Evolutionary conservation across 768 basidiomycete species (phyloP).

Genomic region (Punctularia strigosozonata): DNA sequence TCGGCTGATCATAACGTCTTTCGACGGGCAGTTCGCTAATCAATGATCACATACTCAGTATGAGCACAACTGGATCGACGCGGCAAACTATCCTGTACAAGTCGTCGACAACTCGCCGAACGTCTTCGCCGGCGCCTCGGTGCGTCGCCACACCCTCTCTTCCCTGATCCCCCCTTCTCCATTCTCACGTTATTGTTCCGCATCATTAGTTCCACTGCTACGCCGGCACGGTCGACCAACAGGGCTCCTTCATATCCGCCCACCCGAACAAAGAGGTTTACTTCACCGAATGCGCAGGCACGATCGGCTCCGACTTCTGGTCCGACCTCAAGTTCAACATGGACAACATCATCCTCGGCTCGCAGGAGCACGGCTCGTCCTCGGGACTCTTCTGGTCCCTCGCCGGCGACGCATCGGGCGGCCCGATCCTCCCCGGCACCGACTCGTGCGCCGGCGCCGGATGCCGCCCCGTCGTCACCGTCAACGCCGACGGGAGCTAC

Average conservation of each 20-base stretch:
- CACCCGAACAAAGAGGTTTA: constrained; percentile 49
- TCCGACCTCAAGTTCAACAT: constrained; percentile 70
- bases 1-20: too few species aligned
- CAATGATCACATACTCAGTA: too few species aligned
- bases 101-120: constrained; percentile 21
- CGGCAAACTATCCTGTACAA: constrained; percentile 49
- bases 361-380: constrained; percentile 26
- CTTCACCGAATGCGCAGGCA: constrained; percentile 56
- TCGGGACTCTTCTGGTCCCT: constrained; percentile 68
- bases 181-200: too few species aligned
- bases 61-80: constrained; percentile 69
- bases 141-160: too few species aligned
- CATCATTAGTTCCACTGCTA: constrained; percentile 76
- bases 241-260: constrained; percentile 41
- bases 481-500: constrained; percentile 53
- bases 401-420: constrained; percentile 48
- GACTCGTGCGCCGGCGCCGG: constrained; percentile 48
- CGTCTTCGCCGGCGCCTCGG: too few species aligned
- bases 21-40: too few species aligned
- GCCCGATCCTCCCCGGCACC: constrained; percentile 56
- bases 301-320: constrained; percentile 67
- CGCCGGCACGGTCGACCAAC: constrained; percentile 37
- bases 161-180: too few species aligned
- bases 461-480: constrained; percentile 55
- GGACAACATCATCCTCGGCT: constrained; percentile 45